Conservation (phyloP, 805 yeast genomes). For the Ogataea trehalophila region DNA sequence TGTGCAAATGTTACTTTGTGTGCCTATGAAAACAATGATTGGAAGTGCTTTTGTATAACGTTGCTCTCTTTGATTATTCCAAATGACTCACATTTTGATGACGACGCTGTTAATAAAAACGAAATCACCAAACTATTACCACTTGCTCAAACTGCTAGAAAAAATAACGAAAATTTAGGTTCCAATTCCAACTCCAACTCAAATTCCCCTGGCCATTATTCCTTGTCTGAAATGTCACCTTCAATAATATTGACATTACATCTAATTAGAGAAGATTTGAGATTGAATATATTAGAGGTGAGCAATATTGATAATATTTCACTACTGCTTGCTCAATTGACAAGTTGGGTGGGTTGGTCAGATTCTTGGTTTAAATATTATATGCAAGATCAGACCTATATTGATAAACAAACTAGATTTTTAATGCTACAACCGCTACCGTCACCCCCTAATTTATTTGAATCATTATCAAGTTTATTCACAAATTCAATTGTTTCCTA, state of each 20-base stretch:
- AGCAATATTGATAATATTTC: constrained; percentile 40
- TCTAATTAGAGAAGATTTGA: constrained; percentile 69
- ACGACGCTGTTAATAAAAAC: constrained; percentile 12
- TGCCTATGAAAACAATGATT: constrained; percentile 42
- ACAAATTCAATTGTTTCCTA: constrained; percentile 46
- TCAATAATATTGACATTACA: constrained; percentile 67
- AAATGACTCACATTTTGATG: constrained; percentile 28
- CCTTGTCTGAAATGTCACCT: constrained; percentile 52
- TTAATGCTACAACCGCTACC: constrained; percentile 41
- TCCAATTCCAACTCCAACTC: constrained; percentile 4
- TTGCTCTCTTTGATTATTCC: constrained; percentile 49
- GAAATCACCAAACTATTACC: constrained; percentile 24
- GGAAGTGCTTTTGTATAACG: constrained; percentile 55
- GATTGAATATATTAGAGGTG: constrained; percentile 46
- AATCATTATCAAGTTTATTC: constrained; percentile 50
- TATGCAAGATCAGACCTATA: constrained; percentile 24
- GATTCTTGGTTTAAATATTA: constrained; percentile 60
- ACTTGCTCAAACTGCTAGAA: constrained; percentile 16
- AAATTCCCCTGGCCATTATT: constrained; percentile 27
- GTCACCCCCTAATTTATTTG: constrained; percentile 56
- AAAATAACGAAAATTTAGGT: constrained; percentile 11
- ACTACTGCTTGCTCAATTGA: constrained; percentile 52
- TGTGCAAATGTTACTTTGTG: constrained; percentile 43
- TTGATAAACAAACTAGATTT: constrained; percentile 39
- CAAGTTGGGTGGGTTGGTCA: constrained; percentile 73